Evolutionary conservation across 495 filamentous ascomycete species (phyloP).

Genomic region (Penicillium cosmopolitanum): DNA sequence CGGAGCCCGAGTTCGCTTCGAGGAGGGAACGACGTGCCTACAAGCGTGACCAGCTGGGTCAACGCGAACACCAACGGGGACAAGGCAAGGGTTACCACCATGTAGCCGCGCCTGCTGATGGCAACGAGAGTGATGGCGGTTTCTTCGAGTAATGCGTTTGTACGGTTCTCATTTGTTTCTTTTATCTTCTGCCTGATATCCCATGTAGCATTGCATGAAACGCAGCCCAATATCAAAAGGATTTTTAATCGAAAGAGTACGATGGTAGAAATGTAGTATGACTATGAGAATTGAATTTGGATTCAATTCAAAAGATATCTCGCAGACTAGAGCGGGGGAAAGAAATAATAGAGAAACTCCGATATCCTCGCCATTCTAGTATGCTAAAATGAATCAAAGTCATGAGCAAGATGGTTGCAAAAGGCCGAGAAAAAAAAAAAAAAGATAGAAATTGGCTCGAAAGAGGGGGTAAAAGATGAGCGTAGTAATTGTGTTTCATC

Average conservation of each 20-base stretch:
- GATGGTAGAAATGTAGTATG: not conserved
- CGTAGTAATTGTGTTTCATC: not conserved
- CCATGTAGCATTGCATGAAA: constrained; percentile 24
- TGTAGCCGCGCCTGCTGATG: constrained; percentile 20
- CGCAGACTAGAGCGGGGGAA: not conserved
- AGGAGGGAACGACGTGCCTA: constrained; percentile 17
- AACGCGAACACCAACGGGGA: constrained; percentile 17
- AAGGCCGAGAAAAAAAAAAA: not conserved
- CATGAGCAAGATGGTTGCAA: not conserved
- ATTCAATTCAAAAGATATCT: not conserved
- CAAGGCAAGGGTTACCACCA: constrained; percentile 18
- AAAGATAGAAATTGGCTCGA: not conserved
- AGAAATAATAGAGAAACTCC: constrained; percentile 19
- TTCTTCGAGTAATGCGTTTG: constrained; percentile 49
- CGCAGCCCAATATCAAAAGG: constrained; percentile 2
- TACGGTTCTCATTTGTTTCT: constrained; percentile 10
- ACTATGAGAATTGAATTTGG: not conserved
- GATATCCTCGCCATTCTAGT: constrained; percentile 20
- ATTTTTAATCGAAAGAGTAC: not conserved
- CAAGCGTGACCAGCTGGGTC: constrained; percentile 15
- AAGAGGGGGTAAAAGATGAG: not conserved
- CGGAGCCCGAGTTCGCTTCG: constrained; percentile 1
- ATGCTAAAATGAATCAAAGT: constrained; percentile 16
- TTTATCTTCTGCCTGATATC: constrained; percentile 25
- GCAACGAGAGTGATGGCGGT: constrained; percentile 58